These are phyloP conservation scores for Ogataea chonburiensis DNA, from an alignment of 805 yeast genomes.

Conservation along the genomic window DNA sequence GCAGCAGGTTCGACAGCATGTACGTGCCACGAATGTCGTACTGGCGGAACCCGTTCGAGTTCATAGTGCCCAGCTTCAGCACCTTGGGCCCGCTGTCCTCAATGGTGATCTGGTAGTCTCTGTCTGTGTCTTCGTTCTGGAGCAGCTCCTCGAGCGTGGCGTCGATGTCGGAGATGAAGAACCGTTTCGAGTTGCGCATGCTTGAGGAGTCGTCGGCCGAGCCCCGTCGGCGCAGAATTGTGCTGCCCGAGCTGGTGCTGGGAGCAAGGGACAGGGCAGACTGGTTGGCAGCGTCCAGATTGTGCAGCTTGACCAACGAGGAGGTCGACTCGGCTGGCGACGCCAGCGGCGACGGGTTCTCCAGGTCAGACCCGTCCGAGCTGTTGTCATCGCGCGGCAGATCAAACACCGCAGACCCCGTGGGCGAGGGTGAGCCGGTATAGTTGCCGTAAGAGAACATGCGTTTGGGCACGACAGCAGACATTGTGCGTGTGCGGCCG, in stretches of 20 bases:
- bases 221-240: conserved; percentile 42
- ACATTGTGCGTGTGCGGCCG: conserved; percentile 57
- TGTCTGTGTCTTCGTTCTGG: conserved; percentile 80
- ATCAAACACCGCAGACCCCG: conserved; percentile 22
- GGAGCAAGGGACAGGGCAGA: neutral
- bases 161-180: conserved; percentile 74
- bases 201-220: conserved; percentile 52
- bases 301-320: conserved; percentile 19
- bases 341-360: conserved; percentile 1
- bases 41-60: conserved; percentile 76
- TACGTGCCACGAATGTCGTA: conserved; percentile 83
- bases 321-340: conserved; percentile 25
- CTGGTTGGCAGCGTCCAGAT: conserved; percentile 14
- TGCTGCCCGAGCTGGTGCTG: neutral
- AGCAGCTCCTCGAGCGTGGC: conserved; percentile 66
- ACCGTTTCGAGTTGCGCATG: conserved; percentile 41
- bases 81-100: conserved; percentile 85
- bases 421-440: conserved; percentile 14
- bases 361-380: conserved; percentile 7
- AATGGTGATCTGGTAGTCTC: conserved; percentile 78
- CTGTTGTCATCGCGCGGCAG: conserved; percentile 8
- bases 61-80: conserved; percentile 75
- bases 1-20: conserved; percentile 80
- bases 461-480: conserved; percentile 33
- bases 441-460: conserved; percentile 12